These are phyloP conservation scores for Fusarium verticillioides DNA, from an alignment of 2,329 filamentous ascomycete species.

Conservation along the genomic window DNA sequence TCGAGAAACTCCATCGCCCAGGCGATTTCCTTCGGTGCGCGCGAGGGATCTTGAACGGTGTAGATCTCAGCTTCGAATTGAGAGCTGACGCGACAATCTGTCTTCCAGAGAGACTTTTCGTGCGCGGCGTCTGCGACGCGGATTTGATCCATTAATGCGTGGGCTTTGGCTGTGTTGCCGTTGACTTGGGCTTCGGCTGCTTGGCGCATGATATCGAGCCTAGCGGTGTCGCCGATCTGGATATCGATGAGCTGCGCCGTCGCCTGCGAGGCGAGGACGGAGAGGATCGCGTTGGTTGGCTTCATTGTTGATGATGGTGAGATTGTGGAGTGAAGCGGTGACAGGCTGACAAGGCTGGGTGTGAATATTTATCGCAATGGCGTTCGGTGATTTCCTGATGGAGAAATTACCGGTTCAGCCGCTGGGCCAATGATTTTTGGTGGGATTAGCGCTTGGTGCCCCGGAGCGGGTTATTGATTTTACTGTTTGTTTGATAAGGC, in stretches of 20 bases:
- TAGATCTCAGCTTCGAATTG: constrained; percentile 26
- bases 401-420: background rate
- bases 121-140: background rate
- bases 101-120: background rate
- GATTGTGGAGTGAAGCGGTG: background rate
- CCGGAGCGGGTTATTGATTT: background rate
- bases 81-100: constrained; percentile 15
- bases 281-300: background rate
- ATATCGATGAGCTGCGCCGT: constrained; percentile 24
- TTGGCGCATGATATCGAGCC: background rate
- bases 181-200: background rate
- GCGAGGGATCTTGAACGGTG: background rate
- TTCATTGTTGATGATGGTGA: constrained; percentile 7
- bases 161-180: constrained; percentile 10
- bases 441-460: background rate
- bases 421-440: background rate
- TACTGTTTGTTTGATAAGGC: background rate
- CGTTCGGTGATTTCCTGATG: constrained; percentile 7
- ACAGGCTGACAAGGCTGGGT: background rate
- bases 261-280: constrained; percentile 7
- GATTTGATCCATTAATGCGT: background rate
- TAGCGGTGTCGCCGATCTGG: constrained; percentile 10
- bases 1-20: constrained; percentile 33
- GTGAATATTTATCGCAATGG: background rate
- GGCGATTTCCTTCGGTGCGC: constrained; percentile 7